A percentile compares a stretch with the other conserved stretches of the same genome.
These are phyloP conservation scores for Ceratobasidium sp. DNA, from an alignment of 1,284 basidiomycete species.

Conservation along the genomic window DNA sequence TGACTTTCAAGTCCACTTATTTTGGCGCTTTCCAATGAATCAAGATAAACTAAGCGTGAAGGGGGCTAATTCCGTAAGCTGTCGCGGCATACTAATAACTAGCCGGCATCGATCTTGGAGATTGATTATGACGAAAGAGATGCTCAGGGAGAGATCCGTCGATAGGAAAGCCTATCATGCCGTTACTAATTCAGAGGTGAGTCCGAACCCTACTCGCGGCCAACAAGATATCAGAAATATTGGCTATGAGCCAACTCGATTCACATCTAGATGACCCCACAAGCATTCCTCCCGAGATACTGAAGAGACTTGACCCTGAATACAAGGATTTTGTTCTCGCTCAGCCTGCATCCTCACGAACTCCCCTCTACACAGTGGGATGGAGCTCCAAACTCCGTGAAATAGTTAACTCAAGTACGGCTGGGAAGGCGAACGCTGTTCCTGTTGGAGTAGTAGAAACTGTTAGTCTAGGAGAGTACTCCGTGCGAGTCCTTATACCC, in stretches of 20 bases:
- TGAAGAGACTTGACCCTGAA: conserved; percentile 9
- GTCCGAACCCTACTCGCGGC: no score
- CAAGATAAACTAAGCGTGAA: not conserved
- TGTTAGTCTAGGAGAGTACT: conserved; percentile 2
- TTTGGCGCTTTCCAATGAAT: not conserved
- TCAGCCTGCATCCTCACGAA: conserved; percentile 25
- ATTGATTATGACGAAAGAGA: not conserved
- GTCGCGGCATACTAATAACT: not conserved
- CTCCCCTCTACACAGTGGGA: conserved; percentile 2
- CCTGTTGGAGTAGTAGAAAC: conserved; percentile 12
- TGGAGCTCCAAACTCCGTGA: conserved; percentile 29
- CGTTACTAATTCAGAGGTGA: no score
- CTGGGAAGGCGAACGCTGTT: conserved; percentile 3
- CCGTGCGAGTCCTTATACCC: not conserved
- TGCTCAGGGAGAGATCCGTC: not conserved
- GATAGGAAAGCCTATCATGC: not conserved
- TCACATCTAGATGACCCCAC: not conserved
- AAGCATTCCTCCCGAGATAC: not conserved
- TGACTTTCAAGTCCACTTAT: not conserved
- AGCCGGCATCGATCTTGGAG: not conserved
- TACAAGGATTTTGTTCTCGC: conserved; percentile 22
- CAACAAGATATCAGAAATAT: not conserved
- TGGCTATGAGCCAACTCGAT: not conserved
- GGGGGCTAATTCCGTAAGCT: not conserved
- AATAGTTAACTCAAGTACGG: conserved; percentile 19